Evolutionary conservation across 345 rosid genomes (phyloP), one percentile per base, ranked within the genome.

Genomic region (Populus euphratica): DNA sequence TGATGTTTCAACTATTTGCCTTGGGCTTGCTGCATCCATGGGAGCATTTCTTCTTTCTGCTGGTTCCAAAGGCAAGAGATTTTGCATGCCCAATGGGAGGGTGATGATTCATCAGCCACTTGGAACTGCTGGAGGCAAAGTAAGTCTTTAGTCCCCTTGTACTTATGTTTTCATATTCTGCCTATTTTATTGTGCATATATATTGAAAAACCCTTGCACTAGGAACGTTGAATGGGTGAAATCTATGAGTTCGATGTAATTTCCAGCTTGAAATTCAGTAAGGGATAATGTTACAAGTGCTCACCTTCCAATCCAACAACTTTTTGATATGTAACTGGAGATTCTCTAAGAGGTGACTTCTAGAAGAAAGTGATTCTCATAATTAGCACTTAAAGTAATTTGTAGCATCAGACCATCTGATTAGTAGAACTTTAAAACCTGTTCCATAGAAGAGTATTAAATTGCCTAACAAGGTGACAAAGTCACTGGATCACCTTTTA

Each of bases 21-120:
- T 93, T 35, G 99, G 99, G 0, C 87, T 95, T 76, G 97, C 99
- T 5, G 98, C 98, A 76, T 95, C 99, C 21, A 92, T 90, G 96
- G 95, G 93, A 69, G 97, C 99, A 25, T 92, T 95, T 81, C 89
- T 95, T 44, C 94, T 95, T 73, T 94, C 96, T 74, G 68, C 93
- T 76, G 99, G 99, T 63, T 74, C 94, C 4, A 90, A 91, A 91
- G 99, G 97, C 78, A 93, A 95, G 89, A 91, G 99, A 44, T 93
- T 83, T 69, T 93, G 96, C 87, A 93, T 95, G 99, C 99, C 99
- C 41, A 95, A 95, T 81, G 93, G 90, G 31, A 92, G 88, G 85
- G 96, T 93, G 73, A 92, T 95, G 99, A 90, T 95, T 63, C 99
- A 92, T 89, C 98, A 93, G 78, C 97, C 94, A 31, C 93, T 88